Evolutionary conservation across 1,284 basidiomycete species (phyloP).

Genomic region (Ganoderma lucidum): DNA sequence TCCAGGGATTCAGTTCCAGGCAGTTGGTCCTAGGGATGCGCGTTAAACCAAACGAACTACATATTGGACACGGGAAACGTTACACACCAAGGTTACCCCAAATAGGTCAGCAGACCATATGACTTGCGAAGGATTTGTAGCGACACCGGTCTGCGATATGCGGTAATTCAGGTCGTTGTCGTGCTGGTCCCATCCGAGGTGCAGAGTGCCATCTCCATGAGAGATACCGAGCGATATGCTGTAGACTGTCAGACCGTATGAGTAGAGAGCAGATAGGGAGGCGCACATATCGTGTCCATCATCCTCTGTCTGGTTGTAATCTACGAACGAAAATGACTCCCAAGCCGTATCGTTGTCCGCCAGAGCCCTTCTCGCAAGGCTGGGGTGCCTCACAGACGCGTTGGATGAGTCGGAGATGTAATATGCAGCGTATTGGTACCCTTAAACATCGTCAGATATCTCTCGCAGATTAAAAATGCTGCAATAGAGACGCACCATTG

Average conservation of each 20-base stretch:
- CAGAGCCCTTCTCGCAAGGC: constrained; percentile 42
- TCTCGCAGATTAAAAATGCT: not conserved
- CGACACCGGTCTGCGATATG: constrained; percentile 44
- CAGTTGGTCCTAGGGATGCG: constrained; percentile 42
- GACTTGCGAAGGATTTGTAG: constrained; percentile 39
- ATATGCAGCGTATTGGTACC: constrained; percentile 51
- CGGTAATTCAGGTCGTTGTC: constrained; percentile 51
- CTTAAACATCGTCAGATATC: constrained; percentile 28
- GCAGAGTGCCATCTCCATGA: constrained; percentile 49
- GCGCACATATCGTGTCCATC: constrained; percentile 52
- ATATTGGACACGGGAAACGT: not conserved
- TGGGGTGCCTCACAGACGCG: constrained; percentile 46
- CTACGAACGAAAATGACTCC: constrained; percentile 47
- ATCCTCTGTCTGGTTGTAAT: constrained; percentile 52
- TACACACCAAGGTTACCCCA: constrained; percentile 34
- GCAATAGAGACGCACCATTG: constrained; percentile 39
- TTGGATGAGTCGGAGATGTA: constrained; percentile 44
- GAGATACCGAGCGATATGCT: constrained; percentile 54
- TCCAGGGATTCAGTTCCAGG: constrained; percentile 48
- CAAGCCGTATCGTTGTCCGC: constrained; percentile 35
- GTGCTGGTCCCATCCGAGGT: constrained; percentile 53
- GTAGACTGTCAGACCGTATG: not conserved
- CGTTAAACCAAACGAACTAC: not conserved
- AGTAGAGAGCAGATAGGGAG: not conserved
- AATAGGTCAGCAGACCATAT: constrained; percentile 42